Conservation (phyloP, 129 eudicot genomes). For the Pittosporum tobira region DNA sequence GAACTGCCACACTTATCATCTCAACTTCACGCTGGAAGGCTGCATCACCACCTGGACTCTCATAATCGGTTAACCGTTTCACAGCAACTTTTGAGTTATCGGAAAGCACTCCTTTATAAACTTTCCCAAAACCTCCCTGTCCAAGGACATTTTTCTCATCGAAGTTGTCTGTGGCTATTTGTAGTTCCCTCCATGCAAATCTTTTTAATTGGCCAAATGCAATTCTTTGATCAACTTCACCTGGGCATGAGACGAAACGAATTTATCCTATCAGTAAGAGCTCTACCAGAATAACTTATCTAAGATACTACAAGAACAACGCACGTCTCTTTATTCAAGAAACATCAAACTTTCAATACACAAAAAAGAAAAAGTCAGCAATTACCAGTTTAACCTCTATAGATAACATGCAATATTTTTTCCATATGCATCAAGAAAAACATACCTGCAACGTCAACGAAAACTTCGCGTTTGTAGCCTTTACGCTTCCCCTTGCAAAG, state of each 20-base stretch:
- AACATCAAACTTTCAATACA: background rate
- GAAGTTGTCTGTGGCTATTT: constrained; percentile 91
- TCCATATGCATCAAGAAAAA: constrained; percentile 1
- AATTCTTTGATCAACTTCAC: constrained; percentile 91
- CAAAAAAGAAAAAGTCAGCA: background rate
- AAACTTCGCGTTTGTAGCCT: constrained; percentile 76
- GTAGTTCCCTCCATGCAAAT: constrained; percentile 89
- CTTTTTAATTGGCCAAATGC: constrained; percentile 91
- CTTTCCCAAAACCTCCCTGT: constrained; percentile 98
- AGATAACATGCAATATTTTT: background rate
- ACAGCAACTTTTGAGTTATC: constrained; percentile 96
- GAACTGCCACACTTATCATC: constrained; percentile 99
- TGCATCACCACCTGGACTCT: constrained; percentile 91
- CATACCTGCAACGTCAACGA: constrained; percentile 86
- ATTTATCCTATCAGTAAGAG: no score
- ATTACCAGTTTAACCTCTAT: background rate
- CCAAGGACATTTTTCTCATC: constrained; percentile 93
- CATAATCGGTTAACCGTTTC: constrained; percentile 78
- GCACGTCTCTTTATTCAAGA: background rate
- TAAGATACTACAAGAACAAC: no score
- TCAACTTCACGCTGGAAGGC: constrained; percentile 98
- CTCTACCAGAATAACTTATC: background rate
- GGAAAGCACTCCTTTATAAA: constrained; percentile 76
- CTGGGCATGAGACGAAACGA: constrained; percentile 38
- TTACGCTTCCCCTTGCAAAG: constrained; percentile 57